These are phyloP conservation scores for Cokeromyces recurvatus DNA, from an alignment of 371 early-diverging fungal species.

Conservation along the genomic window DNA sequence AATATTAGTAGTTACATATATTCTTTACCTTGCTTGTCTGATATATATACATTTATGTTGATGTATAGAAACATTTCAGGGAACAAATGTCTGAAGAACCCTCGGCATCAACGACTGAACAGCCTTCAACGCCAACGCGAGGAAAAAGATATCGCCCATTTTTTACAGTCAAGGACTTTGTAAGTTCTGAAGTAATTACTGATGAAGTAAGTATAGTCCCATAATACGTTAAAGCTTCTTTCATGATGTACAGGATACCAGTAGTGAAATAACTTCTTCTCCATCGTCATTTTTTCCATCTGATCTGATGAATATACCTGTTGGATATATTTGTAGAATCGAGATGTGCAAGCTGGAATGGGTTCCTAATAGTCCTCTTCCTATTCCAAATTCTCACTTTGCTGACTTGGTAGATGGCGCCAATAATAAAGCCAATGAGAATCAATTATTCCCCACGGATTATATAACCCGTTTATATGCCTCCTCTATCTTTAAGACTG, in stretches of 20 bases:
- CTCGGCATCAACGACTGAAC: slow-evolving; percentile 1
- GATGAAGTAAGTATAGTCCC: slow-evolving; percentile 11
- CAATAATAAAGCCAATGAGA: slow-evolving; percentile 7
- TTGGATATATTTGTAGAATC: slow-evolving; percentile 9
- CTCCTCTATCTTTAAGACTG: slow-evolving; percentile 8
- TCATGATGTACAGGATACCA: slow-evolving; percentile 12
- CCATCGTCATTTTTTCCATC: slow-evolving; percentile 15
- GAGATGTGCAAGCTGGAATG: slow-evolving; percentile 5
- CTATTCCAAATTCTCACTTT: slow-evolving; percentile 6
- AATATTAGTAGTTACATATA: slow-evolving; percentile 4
- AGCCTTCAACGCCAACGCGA: slow-evolving; percentile 6
- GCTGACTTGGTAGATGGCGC: slow-evolving; percentile 9
- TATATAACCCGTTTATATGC: slow-evolving; percentile 4
- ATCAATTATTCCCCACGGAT: slow-evolving; percentile 6
- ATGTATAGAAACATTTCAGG: slow-evolving; percentile 9
- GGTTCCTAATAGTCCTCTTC: slow-evolving; percentile 6
- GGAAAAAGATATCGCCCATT: slow-evolving; percentile 8
- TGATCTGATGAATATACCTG: slow-evolving; percentile 5
- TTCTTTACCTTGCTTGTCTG: slow-evolving; percentile 1
- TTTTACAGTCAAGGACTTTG: slow-evolving; percentile 5
- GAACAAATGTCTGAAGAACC: slow-evolving; percentile 1
- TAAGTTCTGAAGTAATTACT: slow-evolving; percentile 14
- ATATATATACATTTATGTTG: slow-evolving; percentile 4
- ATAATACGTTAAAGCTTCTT: slow-evolving; percentile 4
- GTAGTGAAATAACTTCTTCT: slow-evolving; percentile 8